Evolutionary conservation across 192 early-diverging fungal genomes (phyloP).

Genomic region (Diversispora epigaea): DNA sequence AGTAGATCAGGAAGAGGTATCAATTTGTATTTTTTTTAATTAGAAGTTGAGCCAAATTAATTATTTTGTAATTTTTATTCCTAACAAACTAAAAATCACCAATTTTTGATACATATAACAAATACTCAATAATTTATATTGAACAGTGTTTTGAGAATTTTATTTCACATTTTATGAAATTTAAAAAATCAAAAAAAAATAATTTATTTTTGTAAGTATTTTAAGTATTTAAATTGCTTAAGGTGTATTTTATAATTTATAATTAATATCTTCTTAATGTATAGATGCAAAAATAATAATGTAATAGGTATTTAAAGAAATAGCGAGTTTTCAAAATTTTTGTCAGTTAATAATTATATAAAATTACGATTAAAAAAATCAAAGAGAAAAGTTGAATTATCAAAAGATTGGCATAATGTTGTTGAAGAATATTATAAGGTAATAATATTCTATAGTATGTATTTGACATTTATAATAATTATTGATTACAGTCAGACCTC

Average conservation of each 20-base stretch:
- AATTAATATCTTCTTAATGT: conserved; percentile 26
- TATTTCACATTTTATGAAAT: conserved; percentile 14
- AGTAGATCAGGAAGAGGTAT: not conserved
- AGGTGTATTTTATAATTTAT: not conserved
- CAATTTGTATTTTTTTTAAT: not conserved
- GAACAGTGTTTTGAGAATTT: conserved; percentile 18
- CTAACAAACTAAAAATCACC: too few relatives aligned
- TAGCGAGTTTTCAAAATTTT: conserved; percentile 6
- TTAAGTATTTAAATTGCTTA: not conserved
- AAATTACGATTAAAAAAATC: conserved; percentile 1
- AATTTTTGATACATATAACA: not conserved
- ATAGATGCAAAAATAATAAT: conserved; percentile 23
- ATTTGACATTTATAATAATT: not conserved
- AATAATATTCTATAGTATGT: not conserved
- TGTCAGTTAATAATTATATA: conserved; percentile 6
- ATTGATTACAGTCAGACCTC: too few relatives aligned
- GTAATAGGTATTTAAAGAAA: conserved; percentile 14
- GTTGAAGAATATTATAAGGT: conserved; percentile 17
- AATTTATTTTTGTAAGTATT: conserved; percentile 7
- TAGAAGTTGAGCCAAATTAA: too few relatives aligned
- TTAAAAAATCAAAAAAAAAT: conserved; percentile 3
- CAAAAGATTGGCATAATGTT: not conserved
- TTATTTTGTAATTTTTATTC: too few relatives aligned
- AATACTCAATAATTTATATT: conserved; percentile 28
- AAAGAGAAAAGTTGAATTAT: not conserved